Evolutionary conservation across 2,329 filamentous ascomycete genomes (phyloP), one percentile per base, ranked within the genome.

Genomic region (Setomelanomma holmii): DNA sequence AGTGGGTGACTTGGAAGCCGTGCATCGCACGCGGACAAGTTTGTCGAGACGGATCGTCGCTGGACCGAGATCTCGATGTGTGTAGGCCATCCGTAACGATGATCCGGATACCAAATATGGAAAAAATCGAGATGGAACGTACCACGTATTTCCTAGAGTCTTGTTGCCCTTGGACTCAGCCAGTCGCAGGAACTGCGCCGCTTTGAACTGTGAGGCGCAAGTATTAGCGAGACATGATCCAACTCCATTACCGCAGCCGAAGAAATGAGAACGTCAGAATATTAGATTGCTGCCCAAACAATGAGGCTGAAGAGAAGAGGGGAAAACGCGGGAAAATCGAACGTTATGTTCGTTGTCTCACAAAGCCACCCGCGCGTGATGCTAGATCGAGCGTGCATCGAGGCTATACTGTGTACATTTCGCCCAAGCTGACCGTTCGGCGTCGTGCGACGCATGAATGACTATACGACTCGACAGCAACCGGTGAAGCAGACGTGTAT

Each of bases 131-230:
- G n/a, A n/a, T n/a, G n/a, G n/a, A 30, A 71, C 73, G 69, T 87
- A 97, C 93, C 95, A 99, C 66, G 90, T 89, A 79, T 98, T 97
- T 57, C 95, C 95, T 60, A 98, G 80, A 49, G 87, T 92, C 80
- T 96, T 97, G 76, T 88, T 89, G 44, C 93, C 93, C 71, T 88
- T 90, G 69, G 90, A 83, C 78, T 98, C 95, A 33, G 95, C 93
- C 68, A 93, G 83, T 68, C 93, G 90, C 75, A 96, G 91, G 78
- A 97, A 97, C 76, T 89, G 90, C 63, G 95, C 93, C 67, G 95
- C 81, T 76, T 81, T 84, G 78, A 86, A 91, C 90, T 93, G 75
- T 65, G 78, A 80, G 79, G 74, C 78, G 77, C 65, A 56, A 50
- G 53, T 60, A 58, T 63, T 58, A 58, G 60, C 59, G 55, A 50